Conservation (phyloP, 2,329 filamentous ascomycete species). For the Cladorrhinum sp. region DNA sequence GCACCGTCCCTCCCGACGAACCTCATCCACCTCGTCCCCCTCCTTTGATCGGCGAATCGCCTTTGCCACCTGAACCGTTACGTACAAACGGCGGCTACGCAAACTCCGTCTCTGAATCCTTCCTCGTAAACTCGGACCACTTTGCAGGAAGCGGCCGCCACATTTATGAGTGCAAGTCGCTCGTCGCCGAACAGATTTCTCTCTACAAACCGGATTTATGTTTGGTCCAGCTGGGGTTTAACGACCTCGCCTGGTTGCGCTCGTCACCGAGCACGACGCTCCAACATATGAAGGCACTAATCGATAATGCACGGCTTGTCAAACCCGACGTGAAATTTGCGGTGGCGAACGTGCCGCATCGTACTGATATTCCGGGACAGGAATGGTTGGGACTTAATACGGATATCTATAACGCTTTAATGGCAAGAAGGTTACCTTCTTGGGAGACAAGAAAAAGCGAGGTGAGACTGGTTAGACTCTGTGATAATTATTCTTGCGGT, state of each 20-base stretch:
- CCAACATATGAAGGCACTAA: conserved; percentile 27
- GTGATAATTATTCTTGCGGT: conserved; percentile 32
- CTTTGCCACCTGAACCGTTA: conserved; percentile 5
- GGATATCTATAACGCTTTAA: conserved; percentile 29
- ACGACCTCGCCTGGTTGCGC: conserved; percentile 34
- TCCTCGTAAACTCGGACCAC: conserved; percentile 31
- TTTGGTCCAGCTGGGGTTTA: conserved; percentile 35
- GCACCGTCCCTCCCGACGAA: conserved; percentile 29
- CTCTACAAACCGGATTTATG: conserved; percentile 34
- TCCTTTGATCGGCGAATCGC: conserved; percentile 14
- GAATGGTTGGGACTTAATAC: conserved; percentile 27
- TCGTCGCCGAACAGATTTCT: conserved; percentile 30
- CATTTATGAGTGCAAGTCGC: conserved; percentile 31
- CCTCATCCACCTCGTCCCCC: conserved; percentile 22
- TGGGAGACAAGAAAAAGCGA: conserved; percentile 32
- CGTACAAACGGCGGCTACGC: conserved; percentile 33
- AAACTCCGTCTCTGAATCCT: conserved; percentile 27
- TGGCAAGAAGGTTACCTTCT: conserved; percentile 23
- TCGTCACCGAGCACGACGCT: conserved; percentile 23
- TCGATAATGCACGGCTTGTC: conserved; percentile 32
- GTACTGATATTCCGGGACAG: conserved; percentile 24
- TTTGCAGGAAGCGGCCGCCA: conserved; percentile 36
- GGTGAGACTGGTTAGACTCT: conserved; percentile 34
- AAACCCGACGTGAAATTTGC: conserved; percentile 30
- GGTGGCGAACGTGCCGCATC: conserved; percentile 33